Percentiles rank a stretch among this genome's conserved stretches.
These are phyloP conservation scores for Phalaenopsis equestris DNA, from an alignment of 106 monocot genomes.

Conservation along the genomic window DNA sequence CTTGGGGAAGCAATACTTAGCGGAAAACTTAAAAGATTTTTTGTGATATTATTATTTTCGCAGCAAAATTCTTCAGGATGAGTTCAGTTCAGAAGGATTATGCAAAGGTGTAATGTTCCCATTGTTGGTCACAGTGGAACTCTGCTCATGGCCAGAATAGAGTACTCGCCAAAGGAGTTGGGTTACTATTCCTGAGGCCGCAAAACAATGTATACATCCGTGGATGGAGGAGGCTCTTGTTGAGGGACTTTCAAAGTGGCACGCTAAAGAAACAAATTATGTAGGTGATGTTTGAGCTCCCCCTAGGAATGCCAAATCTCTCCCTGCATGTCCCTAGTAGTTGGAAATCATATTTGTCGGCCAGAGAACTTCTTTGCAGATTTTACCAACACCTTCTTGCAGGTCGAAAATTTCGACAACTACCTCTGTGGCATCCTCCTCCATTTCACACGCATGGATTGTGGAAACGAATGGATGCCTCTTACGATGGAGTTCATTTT, in stretches of 20 bases:
- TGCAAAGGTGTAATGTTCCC: constrained; percentile 74
- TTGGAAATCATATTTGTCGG: too few relatives aligned
- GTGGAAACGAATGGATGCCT: too few relatives aligned
- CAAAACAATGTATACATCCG: constrained; percentile 25
- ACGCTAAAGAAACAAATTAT: too few relatives aligned
- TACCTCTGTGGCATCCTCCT: too few relatives aligned
- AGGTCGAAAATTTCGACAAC: too few relatives aligned
- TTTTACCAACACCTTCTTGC: too few relatives aligned
- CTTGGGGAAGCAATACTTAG: constrained; percentile 84
- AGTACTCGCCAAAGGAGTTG: constrained; percentile 52
- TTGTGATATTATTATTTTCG: constrained; percentile 65
- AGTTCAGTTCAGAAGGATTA: constrained; percentile 65
- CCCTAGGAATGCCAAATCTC: too few relatives aligned
- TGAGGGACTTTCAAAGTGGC: neutral
- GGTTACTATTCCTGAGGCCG: constrained; percentile 50
- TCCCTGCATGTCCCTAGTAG: too few relatives aligned
- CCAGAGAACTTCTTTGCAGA: too few relatives aligned
- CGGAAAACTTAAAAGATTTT: constrained; percentile 63
- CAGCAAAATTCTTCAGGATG: constrained; percentile 79
- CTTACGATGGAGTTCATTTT: too few relatives aligned
- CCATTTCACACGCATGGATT: too few relatives aligned
- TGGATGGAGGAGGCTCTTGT: constrained; percentile 60
- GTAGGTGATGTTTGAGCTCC: too few relatives aligned
- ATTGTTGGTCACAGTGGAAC: constrained; percentile 60
- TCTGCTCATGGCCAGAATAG: constrained; percentile 63